These are phyloP conservation scores for Bauhinia variegata DNA, from an alignment of 306 rosid genomes.

Conservation along the genomic window DNA sequence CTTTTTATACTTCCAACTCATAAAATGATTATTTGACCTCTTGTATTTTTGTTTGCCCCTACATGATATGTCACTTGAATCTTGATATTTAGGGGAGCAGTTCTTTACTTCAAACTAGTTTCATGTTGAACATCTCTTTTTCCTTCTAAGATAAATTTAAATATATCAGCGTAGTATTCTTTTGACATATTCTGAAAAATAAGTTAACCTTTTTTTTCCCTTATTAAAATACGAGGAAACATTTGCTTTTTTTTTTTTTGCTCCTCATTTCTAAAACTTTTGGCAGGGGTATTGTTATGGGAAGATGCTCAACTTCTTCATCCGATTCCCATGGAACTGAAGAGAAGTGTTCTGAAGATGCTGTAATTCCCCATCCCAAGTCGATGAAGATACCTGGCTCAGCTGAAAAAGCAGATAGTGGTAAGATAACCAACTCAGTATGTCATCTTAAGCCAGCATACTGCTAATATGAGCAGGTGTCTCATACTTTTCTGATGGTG, in stretches of 20 bases:
- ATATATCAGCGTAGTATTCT: background rate
- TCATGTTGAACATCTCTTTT: background rate
- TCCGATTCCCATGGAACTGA: constrained; percentile 47
- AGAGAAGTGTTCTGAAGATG: constrained; percentile 39
- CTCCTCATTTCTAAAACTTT: constrained; percentile 2
- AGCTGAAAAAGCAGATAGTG: constrained; percentile 53
- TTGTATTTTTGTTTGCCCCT: background rate
- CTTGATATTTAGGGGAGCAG: background rate
- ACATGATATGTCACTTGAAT: background rate
- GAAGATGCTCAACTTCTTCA: constrained; percentile 37
- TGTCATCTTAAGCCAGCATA: constrained; percentile 37
- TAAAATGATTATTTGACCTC: too few species aligned
- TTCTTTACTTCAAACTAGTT: background rate
- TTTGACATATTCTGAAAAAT: background rate
- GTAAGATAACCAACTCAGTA: constrained; percentile 47
- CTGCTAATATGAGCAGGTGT: constrained; percentile 43
- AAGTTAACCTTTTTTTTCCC: background rate
- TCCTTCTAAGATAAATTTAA: background rate
- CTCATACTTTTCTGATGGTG: constrained; percentile 50
- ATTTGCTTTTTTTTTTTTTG: background rate
- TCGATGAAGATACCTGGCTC: constrained; percentile 39
- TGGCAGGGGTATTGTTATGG: constrained; percentile 46
- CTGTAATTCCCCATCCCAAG: constrained; percentile 46
- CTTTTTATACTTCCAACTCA: background rate
- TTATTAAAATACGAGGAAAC: too few species aligned